Conservation (phyloP, 2,329 filamentous ascomycete species). For the Colletotrichum sp. region DNA sequence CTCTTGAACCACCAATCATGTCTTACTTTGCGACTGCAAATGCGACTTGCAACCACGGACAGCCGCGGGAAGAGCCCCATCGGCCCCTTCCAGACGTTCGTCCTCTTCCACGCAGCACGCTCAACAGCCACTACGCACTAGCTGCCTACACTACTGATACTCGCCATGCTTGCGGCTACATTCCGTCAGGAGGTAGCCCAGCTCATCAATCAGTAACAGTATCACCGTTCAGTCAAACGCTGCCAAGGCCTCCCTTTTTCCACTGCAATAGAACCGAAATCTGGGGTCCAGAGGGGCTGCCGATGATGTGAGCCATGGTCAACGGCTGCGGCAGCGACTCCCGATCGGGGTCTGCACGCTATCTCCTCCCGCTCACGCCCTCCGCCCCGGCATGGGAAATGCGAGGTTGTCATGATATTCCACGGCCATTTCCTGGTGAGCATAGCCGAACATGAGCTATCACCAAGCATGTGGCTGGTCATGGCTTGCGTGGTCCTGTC, state of each 20-base stretch:
- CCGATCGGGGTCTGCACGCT: background rate
- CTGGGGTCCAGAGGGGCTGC: background rate
- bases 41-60: background rate
- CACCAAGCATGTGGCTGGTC: background rate
- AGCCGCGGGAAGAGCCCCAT: background rate
- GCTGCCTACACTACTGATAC: background rate
- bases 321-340: background rate
- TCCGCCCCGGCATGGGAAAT: background rate
- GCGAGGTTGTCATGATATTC: background rate
- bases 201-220: slow-evolving; percentile 19
- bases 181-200: background rate
- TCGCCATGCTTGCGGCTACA: background rate
- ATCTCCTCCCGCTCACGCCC: background rate
- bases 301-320: slow-evolving; percentile 8
- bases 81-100: background rate
- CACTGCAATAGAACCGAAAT: background rate
- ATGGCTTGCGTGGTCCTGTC: background rate
- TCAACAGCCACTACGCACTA: background rate
- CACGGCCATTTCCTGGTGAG: background rate
- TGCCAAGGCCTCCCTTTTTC: slow-evolving; percentile 3
- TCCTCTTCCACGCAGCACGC: background rate
- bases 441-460: background rate
- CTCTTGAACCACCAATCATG: background rate
- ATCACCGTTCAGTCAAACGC: slow-evolving; percentile 6
- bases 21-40: background rate